These are phyloP conservation scores for Phytophthora syringae DNA, from an alignment of 352 stramenopile genomes.

Conservation along the genomic window DNA sequence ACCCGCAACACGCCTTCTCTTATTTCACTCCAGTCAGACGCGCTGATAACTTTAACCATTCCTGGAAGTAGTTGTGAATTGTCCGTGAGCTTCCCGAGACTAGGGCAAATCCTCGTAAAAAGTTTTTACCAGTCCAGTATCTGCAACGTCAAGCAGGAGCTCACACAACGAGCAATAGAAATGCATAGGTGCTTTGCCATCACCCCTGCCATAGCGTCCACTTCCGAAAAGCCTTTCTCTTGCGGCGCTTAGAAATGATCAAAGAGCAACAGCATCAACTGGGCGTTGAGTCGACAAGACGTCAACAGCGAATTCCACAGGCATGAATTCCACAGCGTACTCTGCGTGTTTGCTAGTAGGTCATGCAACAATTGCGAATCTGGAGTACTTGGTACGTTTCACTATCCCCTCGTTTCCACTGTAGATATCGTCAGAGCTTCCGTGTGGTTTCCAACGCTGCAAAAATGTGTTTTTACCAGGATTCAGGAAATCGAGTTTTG, in stretches of 20 bases:
- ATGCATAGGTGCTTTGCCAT: neutral
- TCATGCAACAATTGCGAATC: conserved; percentile 32
- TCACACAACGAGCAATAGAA: conserved; percentile 19
- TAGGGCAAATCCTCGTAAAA: conserved; percentile 3
- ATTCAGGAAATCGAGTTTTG: too few relatives aligned
- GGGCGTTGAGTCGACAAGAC: neutral
- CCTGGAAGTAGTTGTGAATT: neutral
- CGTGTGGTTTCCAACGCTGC: too few relatives aligned
- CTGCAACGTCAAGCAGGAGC: conserved; percentile 16
- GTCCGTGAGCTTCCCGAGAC: neutral
- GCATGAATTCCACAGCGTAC: conserved; percentile 13
- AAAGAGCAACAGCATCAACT: conserved; percentile 1
- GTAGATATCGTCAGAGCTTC: conserved; percentile 15
- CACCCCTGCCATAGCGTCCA: neutral
- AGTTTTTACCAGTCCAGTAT: conserved; percentile 14
- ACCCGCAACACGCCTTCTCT: neutral
- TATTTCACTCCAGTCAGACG: conserved; percentile 21
- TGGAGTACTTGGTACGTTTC: conserved; percentile 18
- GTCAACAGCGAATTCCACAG: conserved; percentile 4
- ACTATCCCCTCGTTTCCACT: conserved; percentile 25
- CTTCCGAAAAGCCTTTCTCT: neutral
- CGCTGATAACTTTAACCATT: conserved; percentile 7
- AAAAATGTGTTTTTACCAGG: too few relatives aligned
- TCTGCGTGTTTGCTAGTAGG: conserved; percentile 1
- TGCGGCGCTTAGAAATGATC: neutral